Base-by-base conservation (phyloP, 2,329 filamentous ascomycete species). In the Penicillium brasilianum region DNA sequence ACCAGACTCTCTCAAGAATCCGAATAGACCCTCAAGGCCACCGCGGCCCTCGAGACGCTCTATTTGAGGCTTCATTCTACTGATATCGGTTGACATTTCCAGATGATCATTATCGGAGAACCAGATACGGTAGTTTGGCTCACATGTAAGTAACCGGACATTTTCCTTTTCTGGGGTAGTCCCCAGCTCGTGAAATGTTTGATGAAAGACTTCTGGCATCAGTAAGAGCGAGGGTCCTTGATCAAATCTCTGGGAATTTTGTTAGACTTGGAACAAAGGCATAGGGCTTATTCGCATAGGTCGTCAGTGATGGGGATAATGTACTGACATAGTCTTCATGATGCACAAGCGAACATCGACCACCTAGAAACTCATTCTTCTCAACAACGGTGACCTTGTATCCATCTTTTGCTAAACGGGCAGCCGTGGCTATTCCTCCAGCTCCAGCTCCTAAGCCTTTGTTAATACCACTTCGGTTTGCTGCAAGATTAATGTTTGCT, bases 301-400 rank as follows among this genome's bases (percentile, higher is more conserved):
- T 34, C 10, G 14, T 50, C 25, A 50, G 48, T 3, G 46, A 5
- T 30, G 16, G 14, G 9, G 16, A 50, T n/a, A 28, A 3, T 3
- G 3, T 28, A 58, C 76, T 52, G 69, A 82, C 86, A 74, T 87
- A 87, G 57, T 85, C 87, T 51, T 85, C 77, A 60, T 85, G 78
- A 55, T 85, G 78, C 39, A 92, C 82, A 28, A 92, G 76, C 48
- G 86, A 89, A 76, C 89, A 92, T 57, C 90, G 82, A 4, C 90
- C 90, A 49, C 90, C 90, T 0, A 87, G 88, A 72, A 90, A 90
- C 59, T 79, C 78, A 71, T 92, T 92, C 80, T 92, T 92, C 76
- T 93, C 90, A n/a, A 92, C 77, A 1, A 92, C 87, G 0, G 88
- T 92, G n/a, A 92, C 90, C 36, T 82, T 74, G 73, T 89, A 87